A percentile compares a stretch with the other conserved stretches of the same genome.
These are phyloP conservation scores for Barbatosphaeria neglecta DNA, from an alignment of 495 filamentous ascomycete species.

Conservation along the genomic window DNA sequence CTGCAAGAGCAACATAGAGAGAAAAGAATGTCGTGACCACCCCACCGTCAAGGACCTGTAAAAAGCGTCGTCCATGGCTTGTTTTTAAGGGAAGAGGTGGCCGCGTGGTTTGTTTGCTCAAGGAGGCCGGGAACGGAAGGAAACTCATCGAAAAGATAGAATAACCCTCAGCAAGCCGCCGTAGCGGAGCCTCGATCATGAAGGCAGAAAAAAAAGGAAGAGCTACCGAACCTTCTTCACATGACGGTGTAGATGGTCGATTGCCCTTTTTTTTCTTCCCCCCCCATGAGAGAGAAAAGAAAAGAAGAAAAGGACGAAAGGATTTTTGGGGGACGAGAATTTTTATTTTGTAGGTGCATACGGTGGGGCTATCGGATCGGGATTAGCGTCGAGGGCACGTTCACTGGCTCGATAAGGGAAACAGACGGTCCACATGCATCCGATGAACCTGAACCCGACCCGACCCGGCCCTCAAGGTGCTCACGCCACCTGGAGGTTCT, in stretches of 20 bases:
- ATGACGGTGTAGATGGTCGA: conserved; percentile 18
- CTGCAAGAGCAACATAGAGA: not conserved
- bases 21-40: conserved; percentile 18
- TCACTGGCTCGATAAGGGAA: too few relatives aligned
- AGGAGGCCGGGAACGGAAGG: conserved; percentile 29
- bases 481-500: too few relatives aligned
- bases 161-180: conserved; percentile 28
- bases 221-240: conserved; percentile 14
- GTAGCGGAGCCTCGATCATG: conserved; percentile 16
- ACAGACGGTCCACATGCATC: too few relatives aligned
- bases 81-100: conserved; percentile 14
- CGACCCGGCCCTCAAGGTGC: too few relatives aligned
- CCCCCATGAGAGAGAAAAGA: conserved; percentile 1
- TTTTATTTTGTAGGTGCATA: not conserved
- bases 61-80: conserved; percentile 13
- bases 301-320: not conserved
- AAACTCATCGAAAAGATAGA: conserved; percentile 13
- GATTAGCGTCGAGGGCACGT: not conserved
- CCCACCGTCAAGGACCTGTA: conserved; percentile 20
- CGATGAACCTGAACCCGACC: too few relatives aligned
- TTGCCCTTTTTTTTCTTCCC: not conserved
- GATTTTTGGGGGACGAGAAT: not conserved
- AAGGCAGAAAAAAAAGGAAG: not conserved
- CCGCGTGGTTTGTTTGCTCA: conserved; percentile 14
- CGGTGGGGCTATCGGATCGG: too few relatives aligned